Percentiles rank a stretch among this genome's conserved stretches.
These are phyloP conservation scores for Shiraia bambusicola DNA, from an alignment of 2,329 filamentous ascomycete genomes.

Conservation along the genomic window DNA sequence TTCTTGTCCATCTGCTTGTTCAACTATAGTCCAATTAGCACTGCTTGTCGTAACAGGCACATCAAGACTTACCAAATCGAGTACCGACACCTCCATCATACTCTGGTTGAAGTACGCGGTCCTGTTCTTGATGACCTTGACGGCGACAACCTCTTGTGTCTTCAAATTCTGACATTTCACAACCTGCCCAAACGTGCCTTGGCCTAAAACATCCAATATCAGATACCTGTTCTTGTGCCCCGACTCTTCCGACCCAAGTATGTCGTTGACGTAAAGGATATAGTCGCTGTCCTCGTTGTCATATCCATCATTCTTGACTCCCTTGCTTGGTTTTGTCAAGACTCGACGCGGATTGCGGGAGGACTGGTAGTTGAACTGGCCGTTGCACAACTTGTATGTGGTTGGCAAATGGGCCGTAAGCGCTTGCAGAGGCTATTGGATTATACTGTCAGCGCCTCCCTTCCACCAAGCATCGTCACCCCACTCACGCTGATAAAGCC, in stretches of 20 bases:
- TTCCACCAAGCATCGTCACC: neutral
- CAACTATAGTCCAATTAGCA: constrained; percentile 56
- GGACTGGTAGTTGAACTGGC: constrained; percentile 97
- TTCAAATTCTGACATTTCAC: constrained; percentile 99
- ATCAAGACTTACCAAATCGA: constrained; percentile 73
- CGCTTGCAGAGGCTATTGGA: constrained; percentile 82
- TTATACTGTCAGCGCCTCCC: constrained; percentile 16
- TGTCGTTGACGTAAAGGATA: constrained; percentile 98
- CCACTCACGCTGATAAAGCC: constrained; percentile 90
- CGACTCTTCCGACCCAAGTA: constrained; percentile 93
- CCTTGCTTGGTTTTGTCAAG: constrained; percentile 97
- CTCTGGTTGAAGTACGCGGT: constrained; percentile 99
- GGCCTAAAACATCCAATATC: constrained; percentile 93
- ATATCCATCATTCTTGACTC: constrained; percentile 96
- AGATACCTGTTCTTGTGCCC: constrained; percentile 99
- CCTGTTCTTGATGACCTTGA: constrained; percentile 98
- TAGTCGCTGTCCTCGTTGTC: constrained; percentile 99
- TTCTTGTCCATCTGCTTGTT: constrained; percentile 99
- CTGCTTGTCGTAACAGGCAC: too few species aligned
- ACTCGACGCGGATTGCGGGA: constrained; percentile 94
- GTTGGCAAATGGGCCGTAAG: constrained; percentile 89
- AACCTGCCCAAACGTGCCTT: constrained; percentile 97
- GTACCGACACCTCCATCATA: constrained; percentile 99
- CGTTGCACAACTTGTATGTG: constrained; percentile 98
- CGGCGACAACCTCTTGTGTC: constrained; percentile 96